A percentile compares a stretch with the other conserved stretches of the same genome.
phyloP scores from a whole-genome alignment of 2,329 filamentous ascomycete genomes.

The Microdochium trichocladiopsis region DNA sequence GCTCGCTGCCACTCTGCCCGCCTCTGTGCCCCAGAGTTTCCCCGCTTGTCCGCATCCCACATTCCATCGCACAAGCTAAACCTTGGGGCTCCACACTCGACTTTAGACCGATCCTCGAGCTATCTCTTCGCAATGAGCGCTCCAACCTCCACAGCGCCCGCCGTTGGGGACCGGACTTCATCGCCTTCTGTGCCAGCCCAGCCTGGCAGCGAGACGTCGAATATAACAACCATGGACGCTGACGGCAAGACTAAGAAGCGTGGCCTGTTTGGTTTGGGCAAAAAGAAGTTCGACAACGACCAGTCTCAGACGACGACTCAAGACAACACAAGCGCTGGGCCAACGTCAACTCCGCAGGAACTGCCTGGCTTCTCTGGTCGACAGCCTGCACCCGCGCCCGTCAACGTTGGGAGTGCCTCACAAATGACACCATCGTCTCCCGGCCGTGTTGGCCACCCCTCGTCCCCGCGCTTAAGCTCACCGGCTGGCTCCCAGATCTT shows the following conservation, averaged over 20 bases:
- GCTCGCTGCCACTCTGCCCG: background rate
- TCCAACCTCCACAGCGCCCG: background rate
- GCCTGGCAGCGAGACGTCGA: constrained; percentile 16
- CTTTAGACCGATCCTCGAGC: background rate
- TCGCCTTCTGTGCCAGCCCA: constrained; percentile 23
- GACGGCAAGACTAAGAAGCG: constrained; percentile 43
- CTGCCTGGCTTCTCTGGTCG: constrained; percentile 27
- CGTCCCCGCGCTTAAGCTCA: constrained; percentile 69
- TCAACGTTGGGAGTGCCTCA: constrained; percentile 30
- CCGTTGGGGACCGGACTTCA: constrained; percentile 3
- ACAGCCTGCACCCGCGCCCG: constrained; percentile 30
- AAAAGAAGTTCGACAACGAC: constrained; percentile 49
- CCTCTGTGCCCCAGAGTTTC: background rate
- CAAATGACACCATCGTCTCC: constrained; percentile 55
- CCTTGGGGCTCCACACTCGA: background rate
- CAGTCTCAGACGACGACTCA: constrained; percentile 1
- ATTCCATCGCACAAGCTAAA: background rate
- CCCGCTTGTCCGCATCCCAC: background rate
- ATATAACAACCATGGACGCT: constrained; percentile 15
- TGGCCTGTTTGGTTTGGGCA: constrained; percentile 53
- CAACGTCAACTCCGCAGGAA: constrained; percentile 20
- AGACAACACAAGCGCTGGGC: constrained; percentile 18
- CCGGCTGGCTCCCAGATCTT: constrained; percentile 80
- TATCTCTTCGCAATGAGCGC: background rate
- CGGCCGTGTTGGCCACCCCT: constrained; percentile 53